These are phyloP conservation scores for Russula earlei DNA, from an alignment of 768 basidiomycete species.

Conservation along the genomic window DNA sequence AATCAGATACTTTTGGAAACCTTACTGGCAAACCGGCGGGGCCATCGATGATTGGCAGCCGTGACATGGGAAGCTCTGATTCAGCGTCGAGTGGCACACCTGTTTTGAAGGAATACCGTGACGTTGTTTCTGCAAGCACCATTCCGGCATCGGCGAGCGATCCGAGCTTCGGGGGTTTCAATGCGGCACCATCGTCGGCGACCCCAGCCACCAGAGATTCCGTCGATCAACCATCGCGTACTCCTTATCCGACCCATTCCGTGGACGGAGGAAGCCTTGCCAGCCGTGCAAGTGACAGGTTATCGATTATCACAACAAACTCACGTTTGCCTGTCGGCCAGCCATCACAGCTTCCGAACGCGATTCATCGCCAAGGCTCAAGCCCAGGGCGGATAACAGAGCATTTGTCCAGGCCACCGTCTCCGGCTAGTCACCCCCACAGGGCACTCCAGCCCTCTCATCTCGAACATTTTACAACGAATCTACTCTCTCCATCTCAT, in stretches of 20 bases:
- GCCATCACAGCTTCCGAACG: neutral
- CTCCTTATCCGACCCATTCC: neutral
- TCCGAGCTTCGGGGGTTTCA: neutral
- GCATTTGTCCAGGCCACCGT: neutral
- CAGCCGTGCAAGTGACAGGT: conserved; percentile 1
- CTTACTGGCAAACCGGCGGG: neutral
- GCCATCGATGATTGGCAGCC: neutral
- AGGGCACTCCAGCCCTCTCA: neutral
- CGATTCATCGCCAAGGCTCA: neutral
- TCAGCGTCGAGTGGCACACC: neutral
- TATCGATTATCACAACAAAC: neutral
- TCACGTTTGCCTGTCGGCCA: conserved; percentile 1
- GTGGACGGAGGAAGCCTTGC: neutral
- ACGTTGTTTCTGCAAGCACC: neutral
- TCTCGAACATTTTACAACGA: neutral
- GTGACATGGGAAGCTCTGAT: neutral
- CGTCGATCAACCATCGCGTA: neutral
- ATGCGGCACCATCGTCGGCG: neutral
- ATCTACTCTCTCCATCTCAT: neutral
- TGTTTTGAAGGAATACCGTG: neutral
- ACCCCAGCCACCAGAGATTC: neutral
- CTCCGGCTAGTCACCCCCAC: neutral
- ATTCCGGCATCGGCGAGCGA: conserved; percentile 1
- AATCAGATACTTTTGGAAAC: neutral
- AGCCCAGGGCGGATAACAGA: neutral